Conservation (phyloP, 2,329 filamentous ascomycete genomes). For the Xylariaceae sp. region DNA sequence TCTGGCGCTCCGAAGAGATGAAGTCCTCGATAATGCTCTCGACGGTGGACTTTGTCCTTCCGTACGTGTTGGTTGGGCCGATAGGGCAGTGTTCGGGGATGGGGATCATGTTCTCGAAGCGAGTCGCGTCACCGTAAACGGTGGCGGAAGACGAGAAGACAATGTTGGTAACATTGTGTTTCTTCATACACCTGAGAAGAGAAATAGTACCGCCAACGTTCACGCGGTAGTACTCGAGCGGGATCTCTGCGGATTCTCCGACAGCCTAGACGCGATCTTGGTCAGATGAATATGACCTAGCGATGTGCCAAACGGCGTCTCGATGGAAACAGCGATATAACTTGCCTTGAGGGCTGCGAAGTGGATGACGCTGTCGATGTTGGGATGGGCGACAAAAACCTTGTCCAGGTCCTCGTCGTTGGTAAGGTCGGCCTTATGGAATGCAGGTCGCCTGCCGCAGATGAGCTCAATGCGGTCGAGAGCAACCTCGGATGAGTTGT, state of each 20-base stretch:
- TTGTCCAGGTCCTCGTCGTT: conserved; percentile 77
- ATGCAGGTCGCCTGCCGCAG: conserved; percentile 78
- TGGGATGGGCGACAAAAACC: conserved; percentile 82
- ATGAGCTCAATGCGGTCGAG: conserved; percentile 95
- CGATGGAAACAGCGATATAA: conserved; percentile 6
- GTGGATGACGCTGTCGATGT: conserved; percentile 97
- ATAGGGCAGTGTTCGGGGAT: conserved; percentile 97
- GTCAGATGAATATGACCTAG: conserved; percentile 15
- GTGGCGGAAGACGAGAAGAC: conserved; percentile 98
- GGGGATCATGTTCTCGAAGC: conserved; percentile 96
- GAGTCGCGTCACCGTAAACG: conserved; percentile 95
- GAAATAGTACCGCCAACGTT: conserved; percentile 91
- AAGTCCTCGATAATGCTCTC: conserved; percentile 90
- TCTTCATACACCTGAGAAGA: conserved; percentile 81
- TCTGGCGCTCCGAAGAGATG: conserved; percentile 80
- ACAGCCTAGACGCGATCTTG: conserved; percentile 62
- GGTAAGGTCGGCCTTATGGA: conserved; percentile 84
- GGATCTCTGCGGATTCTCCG: conserved; percentile 88
- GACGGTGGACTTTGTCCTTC: conserved; percentile 89
- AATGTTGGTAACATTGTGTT: conserved; percentile 89
- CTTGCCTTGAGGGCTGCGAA: conserved; percentile 92
- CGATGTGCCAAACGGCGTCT: not conserved
- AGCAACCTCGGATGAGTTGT: conserved; percentile 91
- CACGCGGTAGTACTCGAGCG: conserved; percentile 95
- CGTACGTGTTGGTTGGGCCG: conserved; percentile 95